A percentile compares a stretch with the other conserved stretches of the same genome.
phyloP scores from a whole-genome alignment of 2,329 filamentous ascomycete species.

The Fusarium globosum region DNA sequence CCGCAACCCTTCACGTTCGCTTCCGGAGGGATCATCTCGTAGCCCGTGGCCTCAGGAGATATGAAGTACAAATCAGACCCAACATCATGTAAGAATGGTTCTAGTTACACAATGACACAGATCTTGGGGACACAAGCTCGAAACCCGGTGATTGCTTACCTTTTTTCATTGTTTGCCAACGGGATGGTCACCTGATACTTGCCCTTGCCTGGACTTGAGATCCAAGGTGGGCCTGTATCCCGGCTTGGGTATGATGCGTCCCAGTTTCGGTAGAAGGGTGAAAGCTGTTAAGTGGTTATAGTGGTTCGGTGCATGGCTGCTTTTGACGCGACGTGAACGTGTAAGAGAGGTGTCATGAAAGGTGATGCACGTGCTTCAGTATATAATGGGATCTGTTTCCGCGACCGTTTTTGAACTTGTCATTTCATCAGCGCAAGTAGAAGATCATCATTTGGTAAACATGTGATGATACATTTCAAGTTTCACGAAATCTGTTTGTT shows the following conservation, averaged over 20 bases:
- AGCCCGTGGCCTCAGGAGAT: slow-evolving; percentile 18
- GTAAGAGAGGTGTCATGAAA: slow-evolving; percentile 22
- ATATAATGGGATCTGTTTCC: background rate
- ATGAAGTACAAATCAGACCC: slow-evolving; percentile 3
- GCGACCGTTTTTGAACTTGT: background rate
- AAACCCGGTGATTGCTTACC: slow-evolving; percentile 4
- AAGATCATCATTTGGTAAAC: background rate
- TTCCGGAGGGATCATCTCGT: slow-evolving; percentile 22
- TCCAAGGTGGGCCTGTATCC: slow-evolving; percentile 16
- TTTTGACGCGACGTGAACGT: slow-evolving; percentile 28
- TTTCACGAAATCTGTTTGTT: background rate
- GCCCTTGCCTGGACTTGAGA: slow-evolving; percentile 9
- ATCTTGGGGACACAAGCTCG: slow-evolving; percentile 3
- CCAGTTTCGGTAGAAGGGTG: slow-evolving; percentile 2
- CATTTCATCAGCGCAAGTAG: background rate
- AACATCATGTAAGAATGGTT: background rate
- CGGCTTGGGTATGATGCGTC: slow-evolving; percentile 31
- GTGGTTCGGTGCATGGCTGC: background rate
- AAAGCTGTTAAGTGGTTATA: background rate
- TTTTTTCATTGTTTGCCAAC: slow-evolving; percentile 9
- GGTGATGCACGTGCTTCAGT: slow-evolving; percentile 5
- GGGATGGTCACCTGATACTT: slow-evolving; percentile 26
- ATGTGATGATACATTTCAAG: background rate
- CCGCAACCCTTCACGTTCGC: slow-evolving; percentile 19
- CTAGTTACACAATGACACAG: background rate